Evolutionary conservation across 495 filamentous ascomycete species (phyloP).

Genomic region (Annulohypoxylon stygium): DNA sequence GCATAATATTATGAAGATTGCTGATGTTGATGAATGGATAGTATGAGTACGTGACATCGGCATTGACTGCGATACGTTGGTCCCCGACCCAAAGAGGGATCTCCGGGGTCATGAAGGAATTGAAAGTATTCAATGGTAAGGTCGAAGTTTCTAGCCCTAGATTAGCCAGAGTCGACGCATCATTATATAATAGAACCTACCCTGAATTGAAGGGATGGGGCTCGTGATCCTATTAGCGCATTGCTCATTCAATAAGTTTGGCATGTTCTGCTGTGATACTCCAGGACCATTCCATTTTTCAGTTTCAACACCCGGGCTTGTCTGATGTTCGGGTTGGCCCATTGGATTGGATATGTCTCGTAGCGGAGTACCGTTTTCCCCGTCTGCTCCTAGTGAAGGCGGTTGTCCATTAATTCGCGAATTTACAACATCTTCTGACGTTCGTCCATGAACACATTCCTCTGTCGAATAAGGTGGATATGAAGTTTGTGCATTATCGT

Average conservation of each 20-base stretch:
- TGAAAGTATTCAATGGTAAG: slow-evolving; percentile 46
- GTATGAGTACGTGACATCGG: slow-evolving; percentile 53
- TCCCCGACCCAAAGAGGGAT: slow-evolving; percentile 46
- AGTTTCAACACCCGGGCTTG: slow-evolving; percentile 18
- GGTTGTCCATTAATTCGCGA: slow-evolving; percentile 41
- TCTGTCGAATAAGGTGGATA: slow-evolving; percentile 42
- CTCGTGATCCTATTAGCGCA: slow-evolving; percentile 24
- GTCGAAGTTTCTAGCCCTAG: slow-evolving; percentile 28
- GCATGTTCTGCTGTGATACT: slow-evolving; percentile 3
- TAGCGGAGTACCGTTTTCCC: slow-evolving; percentile 19
- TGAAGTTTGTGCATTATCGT: slow-evolving; percentile 39
- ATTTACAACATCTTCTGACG: slow-evolving; percentile 45
- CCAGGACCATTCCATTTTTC: slow-evolving; percentile 23
- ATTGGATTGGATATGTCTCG: slow-evolving; percentile 31
- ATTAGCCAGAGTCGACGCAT: slow-evolving; percentile 8
- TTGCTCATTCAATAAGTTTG: slow-evolving; percentile 27
- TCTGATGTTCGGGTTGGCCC: slow-evolving; percentile 26
- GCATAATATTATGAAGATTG: slow-evolving; percentile 54
- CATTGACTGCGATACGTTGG: slow-evolving; percentile 45
- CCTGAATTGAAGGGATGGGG: slow-evolving; percentile 29
- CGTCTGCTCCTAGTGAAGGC: slow-evolving; percentile 31
- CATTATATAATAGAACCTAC: slow-evolving; percentile 23
- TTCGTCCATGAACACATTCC: slow-evolving; percentile 41
- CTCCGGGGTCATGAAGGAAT: slow-evolving; percentile 41
- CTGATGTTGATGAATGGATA: slow-evolving; percentile 57